Evolutionary conservation across 768 basidiomycete species (phyloP).

Genomic region (Tulasnella sp.): DNA sequence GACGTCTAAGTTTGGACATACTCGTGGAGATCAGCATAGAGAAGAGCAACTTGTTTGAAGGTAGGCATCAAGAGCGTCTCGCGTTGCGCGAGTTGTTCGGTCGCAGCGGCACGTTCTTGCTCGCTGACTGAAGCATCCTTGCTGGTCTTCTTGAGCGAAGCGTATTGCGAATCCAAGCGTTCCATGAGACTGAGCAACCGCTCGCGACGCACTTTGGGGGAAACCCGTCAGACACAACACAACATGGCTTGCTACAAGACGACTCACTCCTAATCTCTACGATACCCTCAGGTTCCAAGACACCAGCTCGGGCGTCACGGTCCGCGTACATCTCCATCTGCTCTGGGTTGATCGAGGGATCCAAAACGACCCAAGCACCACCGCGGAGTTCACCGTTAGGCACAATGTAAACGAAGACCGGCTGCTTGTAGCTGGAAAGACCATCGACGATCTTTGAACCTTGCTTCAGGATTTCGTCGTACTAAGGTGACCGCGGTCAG

Average conservation of each 20-base stretch:
- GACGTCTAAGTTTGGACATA: constrained; percentile 37
- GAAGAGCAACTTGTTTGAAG: constrained; percentile 86
- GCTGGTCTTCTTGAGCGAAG: constrained; percentile 68
- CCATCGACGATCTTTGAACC: constrained; percentile 99
- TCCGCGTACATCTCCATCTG: constrained; percentile 99
- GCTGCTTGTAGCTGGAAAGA: constrained; percentile 91
- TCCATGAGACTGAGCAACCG: constrained; percentile 89
- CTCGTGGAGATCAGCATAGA: constrained; percentile 97
- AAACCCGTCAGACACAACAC: neutral
- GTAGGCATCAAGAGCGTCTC: constrained; percentile 78
- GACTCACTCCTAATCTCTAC: constrained; percentile 75
- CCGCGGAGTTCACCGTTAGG: constrained; percentile 98
- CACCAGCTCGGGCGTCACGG: constrained; percentile 90
- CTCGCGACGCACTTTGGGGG: constrained; percentile 65
- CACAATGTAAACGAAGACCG: constrained; percentile 96
- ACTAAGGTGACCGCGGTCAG: constrained; percentile 29
- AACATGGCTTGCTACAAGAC: neutral
- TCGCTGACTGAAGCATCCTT: constrained; percentile 63
- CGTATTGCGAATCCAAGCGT: constrained; percentile 79
- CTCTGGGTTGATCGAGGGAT: constrained; percentile 91
- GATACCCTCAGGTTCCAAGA: constrained; percentile 90
- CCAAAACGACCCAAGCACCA: constrained; percentile 98
- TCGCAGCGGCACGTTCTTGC: constrained; percentile 65
- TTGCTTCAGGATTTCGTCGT: constrained; percentile 93
- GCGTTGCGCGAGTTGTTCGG: constrained; percentile 59